Conservation (phyloP, 2,329 filamentous ascomycete species). For the Aspergillus sp. region DNA sequence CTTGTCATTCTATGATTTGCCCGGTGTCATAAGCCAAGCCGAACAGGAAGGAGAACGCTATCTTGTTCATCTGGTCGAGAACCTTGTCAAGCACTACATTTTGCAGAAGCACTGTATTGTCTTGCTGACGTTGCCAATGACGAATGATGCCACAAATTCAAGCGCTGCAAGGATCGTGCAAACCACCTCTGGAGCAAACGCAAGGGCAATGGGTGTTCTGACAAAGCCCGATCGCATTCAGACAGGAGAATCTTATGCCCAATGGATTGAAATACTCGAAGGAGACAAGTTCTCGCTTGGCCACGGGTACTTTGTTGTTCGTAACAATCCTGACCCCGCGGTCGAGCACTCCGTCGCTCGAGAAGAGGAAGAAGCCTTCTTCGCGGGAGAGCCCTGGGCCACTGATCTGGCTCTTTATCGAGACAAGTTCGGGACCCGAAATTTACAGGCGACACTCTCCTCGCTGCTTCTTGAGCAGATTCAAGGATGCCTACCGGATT, state of each 20-base stretch:
- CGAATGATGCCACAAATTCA: slow-evolving; percentile 74
- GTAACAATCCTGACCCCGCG: slow-evolving; percentile 50
- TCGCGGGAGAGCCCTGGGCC: slow-evolving; percentile 51
- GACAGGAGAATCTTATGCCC: slow-evolving; percentile 51
- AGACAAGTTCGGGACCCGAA: slow-evolving; percentile 55
- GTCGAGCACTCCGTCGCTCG: slow-evolving; percentile 53
- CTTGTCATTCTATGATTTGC: slow-evolving; percentile 81
- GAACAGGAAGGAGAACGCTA: slow-evolving; percentile 66
- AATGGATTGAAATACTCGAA: slow-evolving; percentile 66
- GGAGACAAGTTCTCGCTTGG: slow-evolving; percentile 64
- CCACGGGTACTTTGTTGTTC: slow-evolving; percentile 78
- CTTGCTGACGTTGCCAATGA: slow-evolving; percentile 75
- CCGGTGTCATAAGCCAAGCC: slow-evolving; percentile 74
- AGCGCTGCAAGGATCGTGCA: slow-evolving; percentile 68
- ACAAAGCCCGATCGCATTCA: slow-evolving; percentile 80
- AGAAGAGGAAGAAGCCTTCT: slow-evolving; percentile 53
- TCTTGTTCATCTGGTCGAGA: slow-evolving; percentile 70
- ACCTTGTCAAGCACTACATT: slow-evolving; percentile 71
- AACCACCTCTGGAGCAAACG: slow-evolving; percentile 53
- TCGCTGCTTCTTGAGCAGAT: slow-evolving; percentile 52
- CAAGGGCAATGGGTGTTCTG: slow-evolving; percentile 71
- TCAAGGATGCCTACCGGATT: slow-evolving; percentile 34
- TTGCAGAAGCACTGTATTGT: slow-evolving; percentile 70
- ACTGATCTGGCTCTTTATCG: slow-evolving; percentile 41
- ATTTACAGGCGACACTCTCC: slow-evolving; percentile 52